These are phyloP conservation scores for Cenchrus americanus DNA, from an alignment of 176 grass and related monocot species.

Conservation along the genomic window DNA sequence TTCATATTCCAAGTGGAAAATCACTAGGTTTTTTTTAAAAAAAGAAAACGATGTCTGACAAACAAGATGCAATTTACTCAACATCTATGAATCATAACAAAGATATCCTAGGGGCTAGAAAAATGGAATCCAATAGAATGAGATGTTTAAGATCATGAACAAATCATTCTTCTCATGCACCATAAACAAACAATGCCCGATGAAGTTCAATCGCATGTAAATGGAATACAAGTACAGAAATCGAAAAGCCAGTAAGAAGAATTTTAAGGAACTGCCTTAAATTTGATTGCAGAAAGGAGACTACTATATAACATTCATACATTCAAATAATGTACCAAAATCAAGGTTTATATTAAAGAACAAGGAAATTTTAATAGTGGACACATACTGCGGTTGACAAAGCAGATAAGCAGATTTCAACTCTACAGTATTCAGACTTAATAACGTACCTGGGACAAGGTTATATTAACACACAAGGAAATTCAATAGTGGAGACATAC, in stretches of 20 bases:
- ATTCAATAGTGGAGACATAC: constrained; percentile 44
- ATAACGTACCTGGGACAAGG: not conserved
- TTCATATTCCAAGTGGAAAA: not conserved
- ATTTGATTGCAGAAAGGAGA: constrained; percentile 9
- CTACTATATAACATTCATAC: not conserved
- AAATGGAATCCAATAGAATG: not conserved
- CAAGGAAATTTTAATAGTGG: not conserved
- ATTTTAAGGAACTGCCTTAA: not conserved
- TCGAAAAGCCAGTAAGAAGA: constrained; percentile 3
- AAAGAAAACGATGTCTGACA: not conserved
- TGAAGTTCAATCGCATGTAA: constrained; percentile 14
- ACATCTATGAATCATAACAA: constrained; percentile 8
- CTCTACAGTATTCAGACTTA: constrained; percentile 38
- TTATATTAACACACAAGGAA: constrained; percentile 30
- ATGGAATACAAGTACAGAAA: not conserved
- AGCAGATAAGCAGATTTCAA: constrained; percentile 52
- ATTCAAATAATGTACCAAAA: not conserved
- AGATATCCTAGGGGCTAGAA: not conserved
- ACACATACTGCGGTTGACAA: constrained; percentile 64
- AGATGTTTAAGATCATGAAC: not conserved
- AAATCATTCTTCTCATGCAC: constrained; percentile 1
- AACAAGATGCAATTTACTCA: not conserved
- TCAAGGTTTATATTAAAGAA: constrained; percentile 15
- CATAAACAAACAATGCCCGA: constrained; percentile 26
- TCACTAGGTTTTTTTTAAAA: not conserved